phyloP scores from a whole-genome alignment of 163 green algal genomes.

The Prototheca cutis region DNA sequence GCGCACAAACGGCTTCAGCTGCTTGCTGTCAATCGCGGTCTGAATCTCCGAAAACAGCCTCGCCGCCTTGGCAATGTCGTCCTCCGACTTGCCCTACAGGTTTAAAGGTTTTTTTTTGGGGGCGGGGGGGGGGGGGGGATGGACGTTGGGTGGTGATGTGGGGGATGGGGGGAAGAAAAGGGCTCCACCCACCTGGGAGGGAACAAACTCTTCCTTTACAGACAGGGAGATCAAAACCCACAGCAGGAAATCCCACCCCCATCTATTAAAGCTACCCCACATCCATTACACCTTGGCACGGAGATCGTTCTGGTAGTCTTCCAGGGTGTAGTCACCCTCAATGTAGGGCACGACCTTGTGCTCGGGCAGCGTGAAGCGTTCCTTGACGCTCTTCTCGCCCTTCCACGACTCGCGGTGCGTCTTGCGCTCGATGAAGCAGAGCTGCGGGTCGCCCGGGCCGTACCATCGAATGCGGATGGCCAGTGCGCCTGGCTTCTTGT shows the following conservation, averaged over 20 bases:
- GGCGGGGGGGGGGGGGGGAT: too few relatives aligned
- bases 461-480: constrained; percentile 72
- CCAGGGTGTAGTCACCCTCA: constrained; percentile 49
- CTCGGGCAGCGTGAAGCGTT: constrained; percentile 73
- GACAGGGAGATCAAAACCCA: too few relatives aligned
- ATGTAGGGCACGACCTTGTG: constrained; percentile 58
- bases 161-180: too few relatives aligned
- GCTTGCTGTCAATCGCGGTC: constrained; percentile 78
- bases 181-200: too few relatives aligned
- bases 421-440: constrained; percentile 74
- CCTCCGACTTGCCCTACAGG: constrained; percentile 29
- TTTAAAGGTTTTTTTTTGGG: too few relatives aligned
- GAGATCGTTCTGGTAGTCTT: constrained; percentile 10
- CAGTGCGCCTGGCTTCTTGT: constrained; percentile 87
- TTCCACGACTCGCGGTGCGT: constrained; percentile 59
- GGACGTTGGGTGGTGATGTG: too few relatives aligned
- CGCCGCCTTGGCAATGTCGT: constrained; percentile 26
- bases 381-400: constrained; percentile 87
- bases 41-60: constrained; percentile 45
- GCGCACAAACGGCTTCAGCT: constrained; percentile 77
- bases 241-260: background rate
- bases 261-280: background rate
- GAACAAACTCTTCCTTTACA: too few relatives aligned
- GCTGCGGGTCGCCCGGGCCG: constrained; percentile 18
- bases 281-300: constrained; percentile 4